These are phyloP conservation scores for Candida maris DNA, from an alignment of 805 yeast species.

Conservation along the genomic window DNA sequence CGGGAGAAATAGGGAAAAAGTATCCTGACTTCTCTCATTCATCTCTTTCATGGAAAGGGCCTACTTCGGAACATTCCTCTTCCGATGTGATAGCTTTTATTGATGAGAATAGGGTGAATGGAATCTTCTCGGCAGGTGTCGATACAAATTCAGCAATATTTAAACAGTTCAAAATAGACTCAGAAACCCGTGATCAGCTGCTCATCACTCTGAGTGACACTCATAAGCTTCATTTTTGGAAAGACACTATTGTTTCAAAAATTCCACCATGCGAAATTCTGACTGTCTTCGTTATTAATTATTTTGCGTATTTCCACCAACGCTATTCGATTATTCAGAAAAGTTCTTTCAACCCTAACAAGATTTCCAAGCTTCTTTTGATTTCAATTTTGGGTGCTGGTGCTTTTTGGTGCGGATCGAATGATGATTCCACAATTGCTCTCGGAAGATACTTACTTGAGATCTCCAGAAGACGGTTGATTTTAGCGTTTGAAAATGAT, in stretches of 20 bases:
- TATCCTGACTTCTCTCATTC: constrained; percentile 8
- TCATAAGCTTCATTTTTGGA: constrained; percentile 7
- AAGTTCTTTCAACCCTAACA: constrained; percentile 6
- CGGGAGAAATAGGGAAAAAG: background rate
- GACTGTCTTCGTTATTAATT: constrained; percentile 5
- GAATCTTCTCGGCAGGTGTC: background rate
- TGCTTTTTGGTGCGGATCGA: constrained; percentile 8
- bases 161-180: constrained; percentile 3
- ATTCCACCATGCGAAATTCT: constrained; percentile 6
- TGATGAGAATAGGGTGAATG: constrained; percentile 1
- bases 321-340: constrained; percentile 4
- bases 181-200: constrained; percentile 6
- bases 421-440: constrained; percentile 4
- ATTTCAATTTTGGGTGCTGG: constrained; percentile 8
- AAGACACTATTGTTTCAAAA: constrained; percentile 3
- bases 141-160: constrained; percentile 1
- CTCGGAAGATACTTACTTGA: constrained; percentile 7
- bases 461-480: constrained; percentile 5
- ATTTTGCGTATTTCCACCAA: constrained; percentile 6
- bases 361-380: constrained; percentile 1
- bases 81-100: constrained; percentile 3
- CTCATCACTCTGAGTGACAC: constrained; percentile 4
- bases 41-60: constrained; percentile 7
- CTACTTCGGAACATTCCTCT: constrained; percentile 4
- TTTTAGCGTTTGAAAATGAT: constrained; percentile 4